These are phyloP conservation scores for Coffea canephora DNA, from an alignment of 257 asterid genomes.

Conservation along the genomic window DNA sequence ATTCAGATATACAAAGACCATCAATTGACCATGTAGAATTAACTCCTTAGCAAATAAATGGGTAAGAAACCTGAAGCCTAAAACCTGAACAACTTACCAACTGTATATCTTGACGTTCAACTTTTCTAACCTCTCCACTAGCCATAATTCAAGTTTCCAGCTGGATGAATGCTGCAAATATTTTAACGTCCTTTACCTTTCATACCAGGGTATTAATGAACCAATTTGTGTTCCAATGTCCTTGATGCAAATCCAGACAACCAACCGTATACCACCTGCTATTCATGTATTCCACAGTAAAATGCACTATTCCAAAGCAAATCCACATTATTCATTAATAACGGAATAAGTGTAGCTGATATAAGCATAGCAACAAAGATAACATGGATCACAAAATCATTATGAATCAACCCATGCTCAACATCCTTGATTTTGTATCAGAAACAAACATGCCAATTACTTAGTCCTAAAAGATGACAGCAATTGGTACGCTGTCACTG, in stretches of 20 bases:
- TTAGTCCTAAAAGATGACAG: too few relatives aligned
- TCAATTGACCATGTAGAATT: background rate
- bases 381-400: background rate
- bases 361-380: background rate
- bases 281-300: background rate
- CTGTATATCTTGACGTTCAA: slow-evolving; percentile 69
- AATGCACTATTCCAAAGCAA: background rate
- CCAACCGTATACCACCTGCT: background rate
- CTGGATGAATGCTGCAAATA: background rate
- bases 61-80: background rate
- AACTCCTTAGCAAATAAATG: background rate
- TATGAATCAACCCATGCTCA: background rate
- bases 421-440: background rate
- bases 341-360: background rate
- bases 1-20: background rate
- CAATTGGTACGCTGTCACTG: too few relatives aligned
- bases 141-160: slow-evolving; percentile 47
- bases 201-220: background rate
- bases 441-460: background rate
- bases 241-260: background rate
- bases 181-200: background rate
- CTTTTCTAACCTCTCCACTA: slow-evolving; percentile 54
- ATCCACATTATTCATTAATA: background rate
- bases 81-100: slow-evolving; percentile 49
- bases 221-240: background rate